Evolutionary conservation across 1,284 basidiomycete genomes (phyloP).

Genomic region (Marasmius fiardii): DNA sequence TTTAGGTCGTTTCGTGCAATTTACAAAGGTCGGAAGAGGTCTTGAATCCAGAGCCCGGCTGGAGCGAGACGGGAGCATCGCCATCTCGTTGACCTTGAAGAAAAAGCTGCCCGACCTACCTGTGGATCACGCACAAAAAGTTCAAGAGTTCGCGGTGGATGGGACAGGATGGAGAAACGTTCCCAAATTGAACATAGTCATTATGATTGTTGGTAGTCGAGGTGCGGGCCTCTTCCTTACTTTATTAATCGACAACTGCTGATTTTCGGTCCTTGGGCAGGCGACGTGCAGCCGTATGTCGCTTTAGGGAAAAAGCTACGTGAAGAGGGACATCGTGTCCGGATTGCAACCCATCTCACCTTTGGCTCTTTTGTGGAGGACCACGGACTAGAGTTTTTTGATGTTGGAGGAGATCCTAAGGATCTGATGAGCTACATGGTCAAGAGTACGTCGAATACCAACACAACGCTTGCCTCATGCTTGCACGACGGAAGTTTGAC

Average conservation of each 20-base stretch:
- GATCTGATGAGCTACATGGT: conserved; percentile 64
- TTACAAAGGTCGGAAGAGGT: conserved; percentile 28
- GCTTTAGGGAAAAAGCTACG: conserved; percentile 56
- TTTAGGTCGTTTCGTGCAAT: no score
- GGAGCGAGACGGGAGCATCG: conserved; percentile 35
- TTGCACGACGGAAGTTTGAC: no score
- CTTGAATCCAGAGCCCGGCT: conserved; percentile 33
- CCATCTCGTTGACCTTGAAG: conserved; percentile 42
- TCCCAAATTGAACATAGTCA: conserved; percentile 53
- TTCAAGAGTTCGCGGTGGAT: conserved; percentile 51
- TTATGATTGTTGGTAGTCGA: conserved; percentile 63
- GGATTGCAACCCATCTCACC: conserved; percentile 65
- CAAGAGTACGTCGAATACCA: conserved; percentile 44
- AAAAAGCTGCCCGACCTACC: conserved; percentile 48
- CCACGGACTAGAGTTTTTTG: conserved; percentile 51
- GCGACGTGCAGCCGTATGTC: conserved; percentile 73
- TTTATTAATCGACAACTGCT: not conserved
- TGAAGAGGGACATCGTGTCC: conserved; percentile 55
- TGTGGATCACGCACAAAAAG: conserved; percentile 38
- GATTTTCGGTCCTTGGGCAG: conserved; percentile 26
- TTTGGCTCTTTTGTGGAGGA: conserved; percentile 56
- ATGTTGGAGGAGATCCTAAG: conserved; percentile 56
- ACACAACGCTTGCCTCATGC: no score
- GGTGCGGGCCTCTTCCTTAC: conserved; percentile 31
- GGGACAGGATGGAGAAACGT: conserved; percentile 28